These are phyloP conservation scores for Euphorbia pulcherrima DNA, from an alignment of 345 rosid genomes.

Conservation along the genomic window DNA sequence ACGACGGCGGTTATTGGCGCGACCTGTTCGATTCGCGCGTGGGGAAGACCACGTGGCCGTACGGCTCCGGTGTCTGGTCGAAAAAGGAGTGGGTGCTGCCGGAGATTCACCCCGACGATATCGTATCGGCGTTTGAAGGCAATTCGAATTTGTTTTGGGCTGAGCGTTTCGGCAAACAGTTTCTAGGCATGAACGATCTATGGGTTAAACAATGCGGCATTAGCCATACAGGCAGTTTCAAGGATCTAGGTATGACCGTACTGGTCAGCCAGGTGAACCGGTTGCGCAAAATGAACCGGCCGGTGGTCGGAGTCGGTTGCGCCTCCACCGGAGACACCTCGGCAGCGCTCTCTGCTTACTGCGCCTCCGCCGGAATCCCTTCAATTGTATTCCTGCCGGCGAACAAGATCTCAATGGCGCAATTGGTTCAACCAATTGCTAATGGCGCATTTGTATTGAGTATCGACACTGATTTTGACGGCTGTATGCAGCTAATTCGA, in stretches of 20 bases:
- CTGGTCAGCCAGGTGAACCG: slow-evolving; percentile 90
- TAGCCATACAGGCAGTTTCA: slow-evolving; percentile 88
- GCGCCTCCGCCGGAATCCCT: slow-evolving; percentile 87
- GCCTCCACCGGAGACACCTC: slow-evolving; percentile 95
- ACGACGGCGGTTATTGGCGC: slow-evolving; percentile 71
- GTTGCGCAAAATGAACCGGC: slow-evolving; percentile 58
- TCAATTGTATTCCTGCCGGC: slow-evolving; percentile 84
- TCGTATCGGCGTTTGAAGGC: slow-evolving; percentile 86
- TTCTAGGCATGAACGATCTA: slow-evolving; percentile 71
- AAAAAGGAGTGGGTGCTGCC: slow-evolving; percentile 94
- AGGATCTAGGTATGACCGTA: slow-evolving; percentile 93
- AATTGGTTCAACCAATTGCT: slow-evolving; percentile 86
- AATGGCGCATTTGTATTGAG: slow-evolving; percentile 90
- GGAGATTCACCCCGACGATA: slow-evolving; percentile 73
- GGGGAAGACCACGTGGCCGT: slow-evolving; percentile 81
- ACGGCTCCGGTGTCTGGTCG: slow-evolving; percentile 88
- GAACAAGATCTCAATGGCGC: slow-evolving; percentile 86
- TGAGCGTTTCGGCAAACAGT: slow-evolving; percentile 72
- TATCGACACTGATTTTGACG: slow-evolving; percentile 86
- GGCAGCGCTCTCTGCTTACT: slow-evolving; percentile 80
- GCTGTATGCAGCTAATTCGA: slow-evolving; percentile 81
- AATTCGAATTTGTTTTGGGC: slow-evolving; percentile 93
- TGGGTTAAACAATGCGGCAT: slow-evolving; percentile 97
- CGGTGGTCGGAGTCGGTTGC: slow-evolving; percentile 83
- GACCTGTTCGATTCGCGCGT: slow-evolving; percentile 79